Evolutionary conservation across 73 alveolate genomes (phyloP), one percentile per base, ranked within the genome.

Genomic region (Loxodes magnus): DNA sequence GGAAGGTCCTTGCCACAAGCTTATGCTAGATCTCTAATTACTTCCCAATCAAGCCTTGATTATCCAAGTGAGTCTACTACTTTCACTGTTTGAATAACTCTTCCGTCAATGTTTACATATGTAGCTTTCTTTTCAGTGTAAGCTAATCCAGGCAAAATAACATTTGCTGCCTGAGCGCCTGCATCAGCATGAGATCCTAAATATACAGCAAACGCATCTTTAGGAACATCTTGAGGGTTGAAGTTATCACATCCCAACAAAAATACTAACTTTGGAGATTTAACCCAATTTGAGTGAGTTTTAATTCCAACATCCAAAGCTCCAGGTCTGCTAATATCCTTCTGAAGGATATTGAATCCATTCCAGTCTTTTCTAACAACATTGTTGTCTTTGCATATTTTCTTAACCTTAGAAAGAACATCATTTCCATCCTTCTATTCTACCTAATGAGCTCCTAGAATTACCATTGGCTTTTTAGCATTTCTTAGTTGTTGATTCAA

Each of bases 141-240:
- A 7, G 96, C 78, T n/a, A 88, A 84, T 23, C 88, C 89, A 23
- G 96, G 96, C 4, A 84, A 56, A 21, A 80, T 67, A 7, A 84
- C 34, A 52, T 84, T 90, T 7, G 96, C 93, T 54, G 73, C 68
- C 76, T 80, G 56, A 6, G 96, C 96, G 5, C 96, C 96, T 64
- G 79, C 89, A 52, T 84, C 96, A 24, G 93, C 96, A 69, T 67
- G 82, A 33, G 87, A 83, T 4, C 96, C 96, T 43, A 61, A 53
- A 43, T 84, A 84, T n/a, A 84, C 72, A 0, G 80, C 96, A 46
- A 75, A 84, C 1, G 96, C 93, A 41, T 84, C 96, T 29, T 81
- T 82, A 7, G 93, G 91, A 35, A 84, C 75, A 25, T 46, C 59
- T 42, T 70, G 79, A 23, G 67, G 81, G 35, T 86, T 80, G 35